phyloP scores from a whole-genome alignment of 371 early-diverging fungal genomes.

The Mycotypha africana region DNA sequence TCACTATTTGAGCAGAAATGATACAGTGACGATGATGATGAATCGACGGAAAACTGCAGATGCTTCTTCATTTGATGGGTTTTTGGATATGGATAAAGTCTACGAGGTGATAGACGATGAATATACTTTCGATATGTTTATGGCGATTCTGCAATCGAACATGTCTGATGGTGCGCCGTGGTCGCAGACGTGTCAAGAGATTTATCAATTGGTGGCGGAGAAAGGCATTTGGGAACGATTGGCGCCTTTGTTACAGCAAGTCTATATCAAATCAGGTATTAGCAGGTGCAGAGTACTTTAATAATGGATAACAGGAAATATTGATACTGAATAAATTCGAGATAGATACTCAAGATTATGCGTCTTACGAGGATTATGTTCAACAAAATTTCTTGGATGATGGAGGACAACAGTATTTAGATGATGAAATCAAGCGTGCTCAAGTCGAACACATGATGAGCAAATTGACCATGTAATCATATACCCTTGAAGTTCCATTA shows the following conservation, averaged over 20 bases:
- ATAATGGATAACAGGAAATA: too few species aligned
- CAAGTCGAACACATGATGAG: conserved; percentile 28
- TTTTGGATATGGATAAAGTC: conserved; percentile 16
- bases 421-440: conserved; percentile 27
- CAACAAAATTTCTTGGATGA: conserved; percentile 29
- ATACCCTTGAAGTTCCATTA: neutral
- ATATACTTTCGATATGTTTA: conserved; percentile 10
- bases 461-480: conserved; percentile 19
- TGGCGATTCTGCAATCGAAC: conserved; percentile 19
- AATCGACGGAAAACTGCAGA: too few species aligned
- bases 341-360: conserved; percentile 15
- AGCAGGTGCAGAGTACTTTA: too few species aligned
- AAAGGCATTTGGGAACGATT: conserved; percentile 10
- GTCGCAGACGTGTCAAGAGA: conserved; percentile 14
- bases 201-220: conserved; percentile 5
- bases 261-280: conserved; percentile 7
- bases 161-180: conserved; percentile 1
- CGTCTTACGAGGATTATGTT: conserved; percentile 32
- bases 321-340: too few species aligned
- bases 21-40: neutral
- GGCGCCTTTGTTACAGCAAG: conserved; percentile 14
- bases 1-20: conserved; percentile 7
- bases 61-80: neutral
- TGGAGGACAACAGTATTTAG: conserved; percentile 28
- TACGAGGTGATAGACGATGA: conserved; percentile 7